Percentiles rank a stretch among this genome's conserved stretches.
These are phyloP conservation scores for Sugiyamaella xylanicola DNA, from an alignment of 1,139 yeast genomes.

Conservation along the genomic window DNA sequence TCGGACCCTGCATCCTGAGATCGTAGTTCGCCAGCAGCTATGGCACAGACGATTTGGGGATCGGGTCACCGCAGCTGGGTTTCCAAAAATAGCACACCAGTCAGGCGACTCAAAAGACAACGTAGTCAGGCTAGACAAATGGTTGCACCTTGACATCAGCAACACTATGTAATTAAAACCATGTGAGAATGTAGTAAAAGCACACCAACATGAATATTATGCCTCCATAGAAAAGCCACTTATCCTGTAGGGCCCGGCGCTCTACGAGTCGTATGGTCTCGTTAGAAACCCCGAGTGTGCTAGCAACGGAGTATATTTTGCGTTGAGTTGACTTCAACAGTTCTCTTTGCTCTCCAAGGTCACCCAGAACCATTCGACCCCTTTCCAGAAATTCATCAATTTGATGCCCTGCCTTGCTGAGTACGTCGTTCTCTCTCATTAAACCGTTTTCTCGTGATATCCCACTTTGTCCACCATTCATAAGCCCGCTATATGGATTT, in stretches of 20 bases:
- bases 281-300: slow-evolving; percentile 83
- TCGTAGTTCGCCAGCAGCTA: too few species aligned
- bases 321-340: slow-evolving; percentile 64
- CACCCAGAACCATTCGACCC: slow-evolving; percentile 86
- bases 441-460: slow-evolving; percentile 60
- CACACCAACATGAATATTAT: slow-evolving; percentile 61
- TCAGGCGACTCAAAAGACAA: too few species aligned
- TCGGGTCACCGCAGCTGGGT: too few species aligned
- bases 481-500: slow-evolving; percentile 56
- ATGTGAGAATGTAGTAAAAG: slow-evolving; percentile 69
- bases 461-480: slow-evolving; percentile 24
- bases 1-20: too few species aligned
- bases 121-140: too few species aligned
- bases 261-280: slow-evolving; percentile 83
- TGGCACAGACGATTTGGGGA: too few species aligned
- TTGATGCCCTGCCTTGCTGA: slow-evolving; percentile 75
- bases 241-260: slow-evolving; percentile 84
- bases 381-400: slow-evolving; percentile 87
- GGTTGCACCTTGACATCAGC: too few species aligned
- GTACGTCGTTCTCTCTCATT: slow-evolving; percentile 63
- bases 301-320: slow-evolving; percentile 66
- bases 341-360: slow-evolving; percentile 81
- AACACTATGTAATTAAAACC: slow-evolving; percentile 44
- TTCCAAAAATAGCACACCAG: too few species aligned
- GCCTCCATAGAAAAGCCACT: slow-evolving; percentile 82